Conservation (phyloP, 257 asterid genomes). For the Verbascum thapsus region DNA sequence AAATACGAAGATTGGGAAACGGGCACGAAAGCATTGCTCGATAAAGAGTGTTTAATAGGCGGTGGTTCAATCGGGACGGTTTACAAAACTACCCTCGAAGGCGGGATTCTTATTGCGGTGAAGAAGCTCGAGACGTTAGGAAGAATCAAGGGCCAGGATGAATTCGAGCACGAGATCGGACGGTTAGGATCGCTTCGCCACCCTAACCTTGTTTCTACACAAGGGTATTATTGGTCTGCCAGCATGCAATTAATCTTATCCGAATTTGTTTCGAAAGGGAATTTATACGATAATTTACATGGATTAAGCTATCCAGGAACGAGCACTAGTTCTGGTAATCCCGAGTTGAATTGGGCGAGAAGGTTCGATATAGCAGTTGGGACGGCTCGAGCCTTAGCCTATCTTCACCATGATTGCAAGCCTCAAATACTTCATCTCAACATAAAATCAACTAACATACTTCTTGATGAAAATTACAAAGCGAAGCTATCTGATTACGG, state of each 20-base stretch:
- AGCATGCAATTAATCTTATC: conserved; percentile 74
- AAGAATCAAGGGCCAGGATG: conserved; percentile 78
- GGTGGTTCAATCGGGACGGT: conserved; percentile 93
- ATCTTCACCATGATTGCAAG: conserved; percentile 94
- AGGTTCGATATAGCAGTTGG: conserved; percentile 84
- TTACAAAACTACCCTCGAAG: conserved; percentile 74
- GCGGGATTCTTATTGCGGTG: conserved; percentile 75
- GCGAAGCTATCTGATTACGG: conserved; percentile 80
- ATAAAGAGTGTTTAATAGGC: conserved; percentile 80
- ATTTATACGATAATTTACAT: conserved; percentile 73
- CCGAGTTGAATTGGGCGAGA: conserved; percentile 67
- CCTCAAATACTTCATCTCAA: conserved; percentile 85
- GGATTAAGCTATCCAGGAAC: conserved; percentile 68
- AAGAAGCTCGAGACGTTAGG: conserved; percentile 87
- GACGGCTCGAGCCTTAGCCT: conserved; percentile 71
- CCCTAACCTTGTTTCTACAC: conserved; percentile 69
- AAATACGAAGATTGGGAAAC: conserved; percentile 97
- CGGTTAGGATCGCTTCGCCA: conserved; percentile 67
- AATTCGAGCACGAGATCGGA: conserved; percentile 84
- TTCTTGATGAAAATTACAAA: conserved; percentile 53
- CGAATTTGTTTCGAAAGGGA: conserved; percentile 70
- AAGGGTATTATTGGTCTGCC: conserved; percentile 95
- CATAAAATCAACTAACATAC: conserved; percentile 77
- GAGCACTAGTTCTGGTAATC: conserved; percentile 67
- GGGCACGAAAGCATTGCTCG: conserved; percentile 88